These are phyloP conservation scores for Heliamphora pulchella DNA, from an alignment of 179 eudicot genomes.

Conservation along the genomic window DNA sequence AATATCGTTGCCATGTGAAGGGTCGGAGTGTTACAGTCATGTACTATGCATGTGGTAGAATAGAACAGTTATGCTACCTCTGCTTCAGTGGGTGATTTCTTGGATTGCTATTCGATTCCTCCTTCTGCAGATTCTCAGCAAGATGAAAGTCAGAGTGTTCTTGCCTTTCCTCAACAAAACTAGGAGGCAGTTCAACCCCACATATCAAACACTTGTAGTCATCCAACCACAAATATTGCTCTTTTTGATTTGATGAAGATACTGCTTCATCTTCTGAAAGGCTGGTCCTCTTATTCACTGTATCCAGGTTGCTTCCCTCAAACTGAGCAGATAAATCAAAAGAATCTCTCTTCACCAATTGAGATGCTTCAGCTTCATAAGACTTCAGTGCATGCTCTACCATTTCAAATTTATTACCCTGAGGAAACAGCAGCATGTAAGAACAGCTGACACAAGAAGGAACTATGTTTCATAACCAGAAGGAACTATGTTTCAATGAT, in stretches of 20 bases:
- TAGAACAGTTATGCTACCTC: constrained; percentile 43
- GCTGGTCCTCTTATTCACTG: constrained; percentile 17
- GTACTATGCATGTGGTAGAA: background rate
- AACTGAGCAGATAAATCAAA: constrained; percentile 12
- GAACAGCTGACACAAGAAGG: background rate
- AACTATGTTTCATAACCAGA: background rate
- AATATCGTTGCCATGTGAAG: too few species aligned
- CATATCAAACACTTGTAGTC: constrained; percentile 77
- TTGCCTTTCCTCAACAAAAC: constrained; percentile 79
- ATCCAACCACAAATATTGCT: constrained; percentile 54
- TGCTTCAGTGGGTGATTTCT: constrained; percentile 26
- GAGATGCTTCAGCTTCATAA: constrained; percentile 22
- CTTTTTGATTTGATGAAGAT: constrained; percentile 34
- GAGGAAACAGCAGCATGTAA: background rate
- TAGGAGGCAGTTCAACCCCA: constrained; percentile 78
- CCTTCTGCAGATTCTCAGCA: constrained; percentile 74
- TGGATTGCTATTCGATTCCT: constrained; percentile 36
- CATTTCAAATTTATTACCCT: constrained; percentile 18
- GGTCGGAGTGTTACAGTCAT: too few species aligned
- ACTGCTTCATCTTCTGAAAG: constrained; percentile 24
- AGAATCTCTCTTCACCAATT: constrained; percentile 16
- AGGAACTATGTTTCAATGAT: background rate
- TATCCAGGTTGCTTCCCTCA: constrained; percentile 19
- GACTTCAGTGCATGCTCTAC: constrained; percentile 5
- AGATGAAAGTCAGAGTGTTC: constrained; percentile 91